Percentiles rank a stretch among this genome's conserved stretches.
phyloP scores from a whole-genome alignment of 139 green algal genomes.

The Chlorella sp. region DNA sequence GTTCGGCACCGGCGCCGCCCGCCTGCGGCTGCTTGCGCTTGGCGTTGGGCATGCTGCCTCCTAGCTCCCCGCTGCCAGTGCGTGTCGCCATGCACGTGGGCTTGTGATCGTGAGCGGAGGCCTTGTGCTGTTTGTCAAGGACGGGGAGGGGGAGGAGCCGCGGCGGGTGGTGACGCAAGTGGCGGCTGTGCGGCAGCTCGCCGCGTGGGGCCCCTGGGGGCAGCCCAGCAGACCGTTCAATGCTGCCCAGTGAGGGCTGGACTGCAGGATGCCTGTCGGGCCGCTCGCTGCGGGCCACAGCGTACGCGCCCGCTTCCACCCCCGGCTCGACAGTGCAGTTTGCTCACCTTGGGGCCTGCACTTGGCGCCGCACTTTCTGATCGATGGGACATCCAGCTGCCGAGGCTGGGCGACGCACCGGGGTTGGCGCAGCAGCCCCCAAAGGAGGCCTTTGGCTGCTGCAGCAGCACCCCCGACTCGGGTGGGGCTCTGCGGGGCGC shows the following conservation, averaged over 20 bases:
- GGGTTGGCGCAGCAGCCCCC: neutral
- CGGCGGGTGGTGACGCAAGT: too few species aligned
- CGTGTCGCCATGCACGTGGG: neutral
- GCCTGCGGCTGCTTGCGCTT: conserved; percentile 8
- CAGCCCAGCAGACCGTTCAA: too few species aligned
- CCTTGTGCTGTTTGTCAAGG: neutral
- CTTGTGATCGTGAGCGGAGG: neutral
- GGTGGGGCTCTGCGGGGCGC: too few species aligned
- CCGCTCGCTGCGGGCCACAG: too few species aligned
- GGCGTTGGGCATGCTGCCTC: neutral
- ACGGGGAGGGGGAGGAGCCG: neutral
- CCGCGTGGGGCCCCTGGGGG: too few species aligned
- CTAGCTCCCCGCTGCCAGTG: neutral
- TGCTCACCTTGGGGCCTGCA: too few species aligned
- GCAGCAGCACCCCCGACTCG: neutral
- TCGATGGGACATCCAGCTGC: neutral
- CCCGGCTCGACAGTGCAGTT: too few species aligned
- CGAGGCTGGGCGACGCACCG: neutral
- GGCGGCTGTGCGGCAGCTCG: too few species aligned
- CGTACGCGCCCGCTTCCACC: too few species aligned
- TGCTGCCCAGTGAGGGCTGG: too few species aligned
- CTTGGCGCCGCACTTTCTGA: too few species aligned
- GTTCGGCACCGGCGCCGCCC: neutral
- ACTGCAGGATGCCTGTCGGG: too few species aligned
- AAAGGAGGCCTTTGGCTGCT: neutral